Base-by-base conservation (phyloP, 148 eudicot species). In the Nyssa sinensis region DNA sequence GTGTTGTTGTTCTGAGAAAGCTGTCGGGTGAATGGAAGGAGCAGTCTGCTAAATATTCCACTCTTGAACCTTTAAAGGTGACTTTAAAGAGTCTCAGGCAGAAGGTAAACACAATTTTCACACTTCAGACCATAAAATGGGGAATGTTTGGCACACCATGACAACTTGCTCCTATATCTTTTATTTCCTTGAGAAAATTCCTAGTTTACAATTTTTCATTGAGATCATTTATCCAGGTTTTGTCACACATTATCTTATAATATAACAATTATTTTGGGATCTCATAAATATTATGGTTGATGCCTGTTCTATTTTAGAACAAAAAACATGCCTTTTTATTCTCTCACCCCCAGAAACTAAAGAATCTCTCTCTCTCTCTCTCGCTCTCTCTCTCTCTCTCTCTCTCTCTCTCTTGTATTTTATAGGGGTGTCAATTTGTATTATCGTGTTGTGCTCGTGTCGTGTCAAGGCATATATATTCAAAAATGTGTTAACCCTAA, bases 1-100 rank as follows among this genome's bases (percentile, higher is more conserved):
- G 95, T 82, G 81, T 77, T 74, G 74, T 69, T 72, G 66, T 82
- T 66, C 75, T 88, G 62, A 79, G 44, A 74, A 88, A 80, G 81
- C 82, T 90, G 32, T 27, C 70, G 19, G 80, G 62, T 41, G 78
- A 77, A 39, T 81, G 83, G 86, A 84, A 86, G 75, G 83, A 81
- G 16, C 72, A 74, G 51, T 84, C 86, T 32, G 66, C 71, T 34
- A 83, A 83, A 30, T 74, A 77, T 61, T 72, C 88, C 66, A 64
- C 79, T 70, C 63, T 58, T 23, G 84, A 83, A 59, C 64, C 73
- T 75, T 82, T 86, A 69, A 67, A 67, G 35, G 81, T 66, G 39
- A 66, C 86, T 28, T 75, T 90, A 21, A 65, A 65, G 71, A 81
- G 83, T 73, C 86, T 90, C 82, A 79, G 78, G 77, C 51, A 76